Conservation (phyloP, 768 basidiomycete species). For the Suillus occidentalis region DNA sequence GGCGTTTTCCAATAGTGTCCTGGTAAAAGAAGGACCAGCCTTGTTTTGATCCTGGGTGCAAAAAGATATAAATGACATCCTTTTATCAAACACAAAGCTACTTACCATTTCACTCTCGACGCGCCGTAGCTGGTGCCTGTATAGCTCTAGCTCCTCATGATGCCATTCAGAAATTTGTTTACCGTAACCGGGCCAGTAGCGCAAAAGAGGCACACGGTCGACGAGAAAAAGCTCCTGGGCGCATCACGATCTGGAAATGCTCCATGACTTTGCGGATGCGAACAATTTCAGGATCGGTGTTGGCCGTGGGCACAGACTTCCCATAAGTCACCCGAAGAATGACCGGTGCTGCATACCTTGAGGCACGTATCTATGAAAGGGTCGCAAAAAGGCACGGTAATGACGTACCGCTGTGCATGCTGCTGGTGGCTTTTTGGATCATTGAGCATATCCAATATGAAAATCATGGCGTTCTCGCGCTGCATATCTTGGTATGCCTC, state of each 20-base stretch:
- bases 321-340: slow-evolving; percentile 1
- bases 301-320: neutral
- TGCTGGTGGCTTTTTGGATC: slow-evolving; percentile 14
- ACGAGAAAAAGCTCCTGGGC: neutral
- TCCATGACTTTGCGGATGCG: neutral
- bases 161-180: neutral
- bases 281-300: neutral
- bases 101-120: neutral
- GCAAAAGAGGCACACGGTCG: neutral
- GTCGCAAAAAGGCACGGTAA: neutral
- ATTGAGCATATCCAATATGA: slow-evolving; percentile 20
- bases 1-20: neutral
- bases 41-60: neutral
- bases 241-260: neutral
- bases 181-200: neutral
- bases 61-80: neutral
- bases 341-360: neutral
- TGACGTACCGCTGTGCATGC: slow-evolving; percentile 17
- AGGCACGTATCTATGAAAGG: neutral
- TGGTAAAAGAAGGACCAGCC: neutral
- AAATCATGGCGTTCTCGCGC: neutral
- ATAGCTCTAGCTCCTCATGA: neutral
- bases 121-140: neutral
- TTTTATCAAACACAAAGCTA: neutral
- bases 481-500: neutral